Evolutionary conservation across 1,139 yeast genomes (phyloP), one percentile per base, ranked within the genome.

Genomic region (Torulaspora pretoriensis): DNA sequence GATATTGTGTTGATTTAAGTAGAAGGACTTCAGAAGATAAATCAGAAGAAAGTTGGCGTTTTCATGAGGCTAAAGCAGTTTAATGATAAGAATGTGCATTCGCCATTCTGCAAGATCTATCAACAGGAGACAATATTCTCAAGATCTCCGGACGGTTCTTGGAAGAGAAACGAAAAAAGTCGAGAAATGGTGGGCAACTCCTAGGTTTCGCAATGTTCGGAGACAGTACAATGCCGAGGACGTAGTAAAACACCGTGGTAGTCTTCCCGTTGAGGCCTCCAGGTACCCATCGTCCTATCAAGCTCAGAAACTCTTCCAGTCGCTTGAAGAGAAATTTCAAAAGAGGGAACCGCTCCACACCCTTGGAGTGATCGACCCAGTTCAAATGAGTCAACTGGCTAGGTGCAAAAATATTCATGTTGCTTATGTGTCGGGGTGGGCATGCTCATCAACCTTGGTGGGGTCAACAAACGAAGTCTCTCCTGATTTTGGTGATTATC

Each of bases 371-470:
- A 75, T 78, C 29, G 86, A 80, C 52, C 84, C 85, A 2, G 75
- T 77, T 5, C 82, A 79, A 46, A 76, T 80, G 69, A 63, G 81
- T 4, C 84, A 80, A 57, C 67, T 74, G 48, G 77, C 80, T 8
- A 61, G 60, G 37, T 63, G 67, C 39, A 72, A 72, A 45, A 73
- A 76, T 53, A 74, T 73, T 45, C 77, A 77, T 48, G 74, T 75
- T n/a, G 72, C 75, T 5, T 80, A 80, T 55, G 74, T 79, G 9
- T 76, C 82, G 16, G 85, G 86, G 2, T 78, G 83, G 75, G 82
- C 81, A 1, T 76, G 80, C 40, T 73, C 78, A 2, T 67, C 75
- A 5, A 65, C 71, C 10, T 68, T 77, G 13, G 64, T 77, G 47
- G 75, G 80, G 6, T 72, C 81, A 2, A 77, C 82, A 4, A 75